Base-by-base conservation (phyloP, 495 filamentous ascomycete genomes). In the Glonium stellatum region DNA sequence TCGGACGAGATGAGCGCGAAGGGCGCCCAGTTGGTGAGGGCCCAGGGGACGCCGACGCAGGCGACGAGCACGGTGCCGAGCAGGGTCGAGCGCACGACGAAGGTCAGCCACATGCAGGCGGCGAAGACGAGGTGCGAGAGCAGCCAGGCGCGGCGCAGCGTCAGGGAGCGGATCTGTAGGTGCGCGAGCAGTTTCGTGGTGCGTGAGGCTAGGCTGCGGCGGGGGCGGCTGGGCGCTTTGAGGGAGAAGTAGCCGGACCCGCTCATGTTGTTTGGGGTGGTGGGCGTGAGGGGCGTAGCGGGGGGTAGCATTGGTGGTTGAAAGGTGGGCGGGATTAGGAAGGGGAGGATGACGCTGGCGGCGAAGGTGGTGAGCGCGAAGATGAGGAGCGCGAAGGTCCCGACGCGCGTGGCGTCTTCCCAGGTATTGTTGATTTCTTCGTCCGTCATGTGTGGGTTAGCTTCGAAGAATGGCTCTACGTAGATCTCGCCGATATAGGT, bases 401-500 rank as follows among this genome's bases (percentile, higher is more conserved):
- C 91, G 36, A 88, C 76, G 8, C 89, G 82, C 1, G 91, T 96
- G 18, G 85, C 91, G 27, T 83, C 77, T 69, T 95, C 90, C 82
- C 90, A 95, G 0, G 87, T 77, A 48, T 80, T 67, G 63, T 95
- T 83, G 57, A 95, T 80, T 68, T 96, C 82, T 37, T 79, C 80
- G 0, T 83, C 76, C 1, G 86, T 80, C 77, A 96, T 86, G 67
- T 90, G 67, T 2, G 88, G 89, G 64, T 95, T 84, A 52, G 79
- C 75, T 62, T 81, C 79, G 56, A 96, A 86, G 57, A 80, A 86
- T 0, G 89, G 89, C 67, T 95, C 85, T 41, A 87, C 86, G 67
- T 95, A 93, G 55, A 95, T 85, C 70, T 96, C 89, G 54, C 87
- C 91, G 66, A 96, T 85, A 71, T 91, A 96, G 27, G 88, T 93